phyloP scores from a whole-genome alignment of 1,284 basidiomycete species.

The Apiotrichum porosum region DNA sequence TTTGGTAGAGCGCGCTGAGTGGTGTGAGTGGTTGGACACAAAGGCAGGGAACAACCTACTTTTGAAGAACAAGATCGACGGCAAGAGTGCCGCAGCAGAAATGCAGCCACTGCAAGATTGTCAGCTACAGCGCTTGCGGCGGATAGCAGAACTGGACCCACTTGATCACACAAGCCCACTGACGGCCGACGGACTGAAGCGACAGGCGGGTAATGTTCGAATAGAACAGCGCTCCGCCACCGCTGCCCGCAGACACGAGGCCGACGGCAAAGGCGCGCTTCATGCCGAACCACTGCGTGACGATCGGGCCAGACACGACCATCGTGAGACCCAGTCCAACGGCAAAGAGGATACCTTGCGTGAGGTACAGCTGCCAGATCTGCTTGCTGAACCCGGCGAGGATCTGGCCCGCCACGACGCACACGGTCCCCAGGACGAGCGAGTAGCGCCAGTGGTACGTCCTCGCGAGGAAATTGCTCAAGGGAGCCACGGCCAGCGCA shows the following conservation, averaged over 20 bases:
- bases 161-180: constrained; percentile 32
- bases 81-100: constrained; percentile 40
- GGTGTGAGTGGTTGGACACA: neutral
- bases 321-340: constrained; percentile 27
- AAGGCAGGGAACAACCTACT: neutral
- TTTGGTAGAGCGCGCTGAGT: constrained; percentile 26
- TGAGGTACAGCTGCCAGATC: constrained; percentile 29
- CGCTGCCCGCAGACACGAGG: constrained; percentile 37
- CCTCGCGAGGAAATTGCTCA: constrained; percentile 11
- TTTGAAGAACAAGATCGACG: constrained; percentile 29
- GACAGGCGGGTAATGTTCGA: constrained; percentile 40
- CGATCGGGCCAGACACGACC: constrained; percentile 15
- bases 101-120: constrained; percentile 42
- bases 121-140: constrained; percentile 10
- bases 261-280: constrained; percentile 23
- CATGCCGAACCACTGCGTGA: constrained; percentile 18
- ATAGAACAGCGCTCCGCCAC: constrained; percentile 43
- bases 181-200: constrained; percentile 34
- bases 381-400: constrained; percentile 29
- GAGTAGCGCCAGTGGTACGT: constrained; percentile 17
- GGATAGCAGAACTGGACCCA: neutral
- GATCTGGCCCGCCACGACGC: constrained; percentile 31
- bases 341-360: constrained; percentile 41
- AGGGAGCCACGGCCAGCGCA: constrained; percentile 12
- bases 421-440: constrained; percentile 16